These are phyloP conservation scores for Porogramme epimiltina DNA, from an alignment of 1,284 basidiomycete species.

Conservation along the genomic window DNA sequence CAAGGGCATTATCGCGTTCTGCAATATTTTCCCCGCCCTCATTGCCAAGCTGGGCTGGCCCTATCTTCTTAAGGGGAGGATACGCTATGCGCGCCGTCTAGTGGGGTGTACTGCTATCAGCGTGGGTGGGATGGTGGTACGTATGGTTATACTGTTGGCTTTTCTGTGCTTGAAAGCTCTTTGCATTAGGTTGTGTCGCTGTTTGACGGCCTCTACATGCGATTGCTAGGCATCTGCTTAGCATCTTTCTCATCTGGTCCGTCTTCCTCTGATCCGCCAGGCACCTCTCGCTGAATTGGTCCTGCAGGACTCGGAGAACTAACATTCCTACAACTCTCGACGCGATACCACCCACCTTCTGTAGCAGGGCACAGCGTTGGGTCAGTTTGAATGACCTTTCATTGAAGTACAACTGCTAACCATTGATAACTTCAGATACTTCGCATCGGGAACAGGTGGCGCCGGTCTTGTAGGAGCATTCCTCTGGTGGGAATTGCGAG, in stretches of 20 bases:
- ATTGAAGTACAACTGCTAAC: not conserved
- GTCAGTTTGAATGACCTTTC: slow-evolving; percentile 37
- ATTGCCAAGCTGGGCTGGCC: slow-evolving; percentile 93
- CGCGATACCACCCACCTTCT: slow-evolving; percentile 73
- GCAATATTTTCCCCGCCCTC: slow-evolving; percentile 84
- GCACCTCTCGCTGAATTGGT: not conserved
- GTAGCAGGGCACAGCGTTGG: slow-evolving; percentile 73
- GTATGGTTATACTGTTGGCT: slow-evolving; percentile 16
- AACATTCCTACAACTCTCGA: slow-evolving; percentile 93
- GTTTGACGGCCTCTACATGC: slow-evolving; percentile 67
- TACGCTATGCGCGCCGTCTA: slow-evolving; percentile 79
- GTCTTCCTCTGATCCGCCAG: slow-evolving; percentile 2
- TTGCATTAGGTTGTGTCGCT: slow-evolving; percentile 75
- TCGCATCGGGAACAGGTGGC: slow-evolving; percentile 91
- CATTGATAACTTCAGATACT: slow-evolving; percentile 53
- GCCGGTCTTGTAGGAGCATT: slow-evolving; percentile 93
- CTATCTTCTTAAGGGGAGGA: slow-evolving; percentile 81
- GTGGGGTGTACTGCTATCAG: slow-evolving; percentile 75
- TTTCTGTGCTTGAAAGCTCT: not conserved
- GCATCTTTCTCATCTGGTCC: slow-evolving; percentile 90
- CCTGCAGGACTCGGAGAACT: slow-evolving; percentile 83
- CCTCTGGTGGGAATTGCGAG: slow-evolving; percentile 93
- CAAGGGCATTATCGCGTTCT: slow-evolving; percentile 92
- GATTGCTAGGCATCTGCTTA: slow-evolving; percentile 85
- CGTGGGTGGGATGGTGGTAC: slow-evolving; percentile 81